A percentile compares a stretch with the other conserved stretches of the same genome.
phyloP scores from a whole-genome alignment of 2,329 filamentous ascomycete species.

The Aureobasidium zeae region DNA sequence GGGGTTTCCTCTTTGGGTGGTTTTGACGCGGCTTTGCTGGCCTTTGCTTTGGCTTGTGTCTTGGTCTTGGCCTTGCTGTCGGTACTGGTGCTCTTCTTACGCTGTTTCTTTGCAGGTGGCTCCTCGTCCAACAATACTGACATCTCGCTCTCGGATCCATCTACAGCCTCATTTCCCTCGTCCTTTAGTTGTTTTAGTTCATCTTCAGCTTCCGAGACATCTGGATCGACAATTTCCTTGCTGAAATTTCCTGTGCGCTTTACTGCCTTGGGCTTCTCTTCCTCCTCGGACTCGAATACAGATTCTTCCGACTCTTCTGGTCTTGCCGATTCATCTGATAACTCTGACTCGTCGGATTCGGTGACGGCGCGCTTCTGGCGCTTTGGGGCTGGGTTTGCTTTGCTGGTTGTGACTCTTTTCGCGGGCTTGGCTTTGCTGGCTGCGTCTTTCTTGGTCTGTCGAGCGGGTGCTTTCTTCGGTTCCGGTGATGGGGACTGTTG shows the following conservation, averaged over 20 bases:
- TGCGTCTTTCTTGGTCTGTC: too few relatives aligned
- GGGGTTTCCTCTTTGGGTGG: conserved; percentile 37
- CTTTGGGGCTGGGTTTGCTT: not conserved
- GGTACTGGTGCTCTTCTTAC: conserved; percentile 30
- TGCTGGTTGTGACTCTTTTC: conserved; percentile 2
- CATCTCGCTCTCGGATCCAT: conserved; percentile 49
- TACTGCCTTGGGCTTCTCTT: conserved; percentile 2
- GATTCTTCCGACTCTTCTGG: conserved; percentile 14
- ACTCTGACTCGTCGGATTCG: not conserved
- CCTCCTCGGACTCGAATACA: conserved; percentile 14
- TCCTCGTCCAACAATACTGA: conserved; percentile 73
- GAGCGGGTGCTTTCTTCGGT: conserved; percentile 3
- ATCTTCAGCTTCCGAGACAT: conserved; percentile 1
- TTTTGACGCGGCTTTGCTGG: conserved; percentile 23
- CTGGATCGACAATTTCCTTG: not conserved
- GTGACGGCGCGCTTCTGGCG: conserved; percentile 12
- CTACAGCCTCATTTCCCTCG: conserved; percentile 7
- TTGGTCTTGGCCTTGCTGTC: conserved; percentile 29
- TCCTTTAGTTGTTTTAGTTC: conserved; percentile 15
- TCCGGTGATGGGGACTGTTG: conserved; percentile 4
- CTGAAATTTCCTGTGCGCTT: not conserved
- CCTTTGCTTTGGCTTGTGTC: conserved; percentile 35
- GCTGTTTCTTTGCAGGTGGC: conserved; percentile 48
- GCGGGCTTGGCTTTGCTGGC: not conserved
- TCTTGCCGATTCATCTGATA: too few relatives aligned